These are phyloP conservation scores for Fusarium zealandicum DNA, from an alignment of 2,329 filamentous ascomycete genomes.

Conservation along the genomic window DNA sequence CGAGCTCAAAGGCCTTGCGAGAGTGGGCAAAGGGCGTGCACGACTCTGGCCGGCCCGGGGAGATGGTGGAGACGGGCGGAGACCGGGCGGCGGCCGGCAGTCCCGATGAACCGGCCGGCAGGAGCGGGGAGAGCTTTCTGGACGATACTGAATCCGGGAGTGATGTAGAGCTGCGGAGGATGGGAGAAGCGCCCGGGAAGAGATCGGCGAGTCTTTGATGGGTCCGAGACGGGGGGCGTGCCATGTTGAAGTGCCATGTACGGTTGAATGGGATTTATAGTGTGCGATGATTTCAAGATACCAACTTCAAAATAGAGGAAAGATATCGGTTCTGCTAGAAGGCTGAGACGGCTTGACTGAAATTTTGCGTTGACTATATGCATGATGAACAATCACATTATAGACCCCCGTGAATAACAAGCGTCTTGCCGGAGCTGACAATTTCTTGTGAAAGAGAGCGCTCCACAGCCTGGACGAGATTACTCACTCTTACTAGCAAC, in stretches of 20 bases:
- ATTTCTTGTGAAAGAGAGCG: constrained; percentile 67
- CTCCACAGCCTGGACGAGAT: constrained; percentile 71
- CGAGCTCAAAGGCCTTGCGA: constrained; percentile 55
- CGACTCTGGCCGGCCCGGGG: constrained; percentile 3
- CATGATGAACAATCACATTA: not conserved
- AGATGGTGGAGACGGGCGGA: constrained; percentile 24
- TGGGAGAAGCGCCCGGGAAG: constrained; percentile 39
- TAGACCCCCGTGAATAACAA: constrained; percentile 64
- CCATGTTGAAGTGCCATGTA: not conserved
- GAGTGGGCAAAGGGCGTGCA: constrained; percentile 12
- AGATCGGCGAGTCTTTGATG: constrained; percentile 35
- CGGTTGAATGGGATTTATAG: constrained; percentile 11
- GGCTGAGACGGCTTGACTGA: too few species aligned
- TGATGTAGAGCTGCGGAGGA: constrained; percentile 45
- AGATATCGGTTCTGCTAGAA: not conserved
- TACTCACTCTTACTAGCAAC: constrained; percentile 69
- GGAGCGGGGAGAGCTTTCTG: constrained; percentile 38
- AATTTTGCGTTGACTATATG: not conserved
- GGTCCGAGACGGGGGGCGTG: not conserved
- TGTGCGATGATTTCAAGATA: constrained; percentile 10
- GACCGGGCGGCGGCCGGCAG: constrained; percentile 1
- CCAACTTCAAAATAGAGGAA: not conserved
- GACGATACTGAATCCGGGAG: constrained; percentile 45
- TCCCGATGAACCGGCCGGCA: constrained; percentile 12
- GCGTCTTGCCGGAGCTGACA: constrained; percentile 68